phyloP scores from a whole-genome alignment of 306 rosid genomes.

The Begonia loranthoides region DNA sequence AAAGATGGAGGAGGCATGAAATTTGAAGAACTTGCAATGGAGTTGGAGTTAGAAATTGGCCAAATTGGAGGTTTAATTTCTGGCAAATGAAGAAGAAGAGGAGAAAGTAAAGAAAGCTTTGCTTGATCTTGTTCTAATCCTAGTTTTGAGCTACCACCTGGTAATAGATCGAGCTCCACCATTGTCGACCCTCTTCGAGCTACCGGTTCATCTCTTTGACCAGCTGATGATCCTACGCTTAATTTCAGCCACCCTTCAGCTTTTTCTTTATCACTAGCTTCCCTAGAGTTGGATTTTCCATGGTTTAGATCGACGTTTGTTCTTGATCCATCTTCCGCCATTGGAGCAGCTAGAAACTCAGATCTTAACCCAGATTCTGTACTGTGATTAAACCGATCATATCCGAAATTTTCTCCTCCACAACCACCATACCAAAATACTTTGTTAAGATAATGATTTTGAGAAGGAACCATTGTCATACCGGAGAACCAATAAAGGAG shows the following conservation, averaged over 20 bases:
- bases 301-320: slow-evolving; percentile 18
- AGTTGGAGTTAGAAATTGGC: neutral
- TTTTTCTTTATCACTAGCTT: slow-evolving; percentile 5
- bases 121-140: neutral
- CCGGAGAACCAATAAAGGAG: slow-evolving; percentile 11
- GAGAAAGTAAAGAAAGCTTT: neutral
- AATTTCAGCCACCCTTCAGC: slow-evolving; percentile 64
- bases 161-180: slow-evolving; percentile 61
- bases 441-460: slow-evolving; percentile 13
- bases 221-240: slow-evolving; percentile 32
- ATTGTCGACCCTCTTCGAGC: slow-evolving; percentile 11
- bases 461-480: slow-evolving; percentile 78
- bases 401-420: slow-evolving; percentile 26
- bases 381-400: slow-evolving; percentile 17
- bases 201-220: neutral
- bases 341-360: slow-evolving; percentile 17
- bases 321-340: slow-evolving; percentile 69
- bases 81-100: slow-evolving; percentile 2
- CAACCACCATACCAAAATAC: slow-evolving; percentile 23
- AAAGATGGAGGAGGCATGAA: slow-evolving; percentile 19
- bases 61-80: slow-evolving; percentile 6
- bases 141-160: slow-evolving; percentile 2
- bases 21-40: neutral
- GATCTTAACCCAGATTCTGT: neutral
- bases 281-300: slow-evolving; percentile 20